Conservation (phyloP, 75 land plant genomes). For the Cryptomeria japonica region DNA sequence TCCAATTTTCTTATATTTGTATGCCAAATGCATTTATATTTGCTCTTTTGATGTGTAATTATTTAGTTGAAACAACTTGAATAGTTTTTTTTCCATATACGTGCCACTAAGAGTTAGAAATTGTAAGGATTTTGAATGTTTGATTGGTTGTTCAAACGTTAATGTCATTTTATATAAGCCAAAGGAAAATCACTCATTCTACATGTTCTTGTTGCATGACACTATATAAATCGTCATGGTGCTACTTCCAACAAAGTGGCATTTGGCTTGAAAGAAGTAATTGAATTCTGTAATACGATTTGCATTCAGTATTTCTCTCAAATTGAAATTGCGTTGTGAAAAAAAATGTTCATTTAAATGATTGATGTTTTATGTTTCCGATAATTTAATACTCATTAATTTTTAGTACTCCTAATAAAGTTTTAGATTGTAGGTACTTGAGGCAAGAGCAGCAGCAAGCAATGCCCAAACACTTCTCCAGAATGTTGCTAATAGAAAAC, state of each 20-base stretch:
- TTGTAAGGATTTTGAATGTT: neutral
- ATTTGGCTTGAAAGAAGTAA: neutral
- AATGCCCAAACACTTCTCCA: conserved; percentile 78
- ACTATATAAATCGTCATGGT: neutral
- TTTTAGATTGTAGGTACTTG: conserved; percentile 48
- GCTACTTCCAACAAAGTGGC: neutral
- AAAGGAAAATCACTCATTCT: neutral
- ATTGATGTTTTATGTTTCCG: neutral
- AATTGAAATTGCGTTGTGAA: neutral
- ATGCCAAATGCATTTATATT: neutral
- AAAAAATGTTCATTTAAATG: neutral
- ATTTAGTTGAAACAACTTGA: neutral
- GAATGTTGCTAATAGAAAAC: conserved; percentile 83
- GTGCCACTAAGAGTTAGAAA: neutral
- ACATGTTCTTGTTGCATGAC: neutral
- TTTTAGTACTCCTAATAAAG: neutral
- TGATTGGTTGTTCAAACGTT: neutral
- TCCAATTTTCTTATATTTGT: neutral
- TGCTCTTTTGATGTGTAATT: neutral
- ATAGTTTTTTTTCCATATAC: neutral
- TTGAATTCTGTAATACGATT: neutral
- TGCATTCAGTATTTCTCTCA: neutral
- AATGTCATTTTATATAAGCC: neutral
- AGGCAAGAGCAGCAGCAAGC: conserved; percentile 71
- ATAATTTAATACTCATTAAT: neutral